Evolutionary conservation across 345 rosid species (phyloP).

Genomic region (Erodium maritimum): DNA sequence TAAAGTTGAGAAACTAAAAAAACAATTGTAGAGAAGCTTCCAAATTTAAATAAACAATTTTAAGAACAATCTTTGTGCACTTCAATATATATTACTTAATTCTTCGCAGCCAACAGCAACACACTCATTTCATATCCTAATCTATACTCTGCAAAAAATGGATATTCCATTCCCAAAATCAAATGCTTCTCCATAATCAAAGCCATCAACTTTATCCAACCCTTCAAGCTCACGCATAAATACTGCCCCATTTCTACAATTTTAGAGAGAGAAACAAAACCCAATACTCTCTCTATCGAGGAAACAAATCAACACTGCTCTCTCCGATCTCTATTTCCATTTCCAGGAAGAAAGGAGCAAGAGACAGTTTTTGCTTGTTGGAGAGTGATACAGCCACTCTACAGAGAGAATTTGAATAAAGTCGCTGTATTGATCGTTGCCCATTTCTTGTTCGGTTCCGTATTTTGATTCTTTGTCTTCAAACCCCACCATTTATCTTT

Average conservation of each 20-base stretch:
- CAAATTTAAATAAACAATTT: too few relatives aligned
- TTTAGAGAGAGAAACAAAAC: not conserved
- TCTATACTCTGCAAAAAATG: not conserved
- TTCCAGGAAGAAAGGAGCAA: too few relatives aligned
- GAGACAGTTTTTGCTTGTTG: not conserved
- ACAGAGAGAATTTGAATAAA: not conserved
- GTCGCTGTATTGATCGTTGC: not conserved
- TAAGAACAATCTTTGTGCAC: too few relatives aligned
- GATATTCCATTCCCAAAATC: not conserved
- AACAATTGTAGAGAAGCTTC: too few relatives aligned
- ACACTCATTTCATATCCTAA: too few relatives aligned
- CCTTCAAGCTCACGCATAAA: not conserved
- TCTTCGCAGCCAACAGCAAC: too few relatives aligned
- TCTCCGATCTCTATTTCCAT: not conserved
- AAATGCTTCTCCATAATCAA: not conserved
- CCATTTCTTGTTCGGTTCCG: slow-evolving; percentile 1
- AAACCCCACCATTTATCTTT: not conserved
- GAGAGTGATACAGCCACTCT: not conserved
- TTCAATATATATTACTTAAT: too few relatives aligned
- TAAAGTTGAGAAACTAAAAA: too few relatives aligned
- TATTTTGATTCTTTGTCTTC: not conserved
- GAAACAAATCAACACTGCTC: too few relatives aligned
- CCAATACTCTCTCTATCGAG: not conserved
- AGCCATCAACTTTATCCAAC: not conserved
- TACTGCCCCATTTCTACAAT: not conserved